Percentiles rank a stretch among this genome's conserved stretches.
These are phyloP conservation scores for Onygenales sp. DNA, from an alignment of 2,329 filamentous ascomycete genomes.

Conservation along the genomic window DNA sequence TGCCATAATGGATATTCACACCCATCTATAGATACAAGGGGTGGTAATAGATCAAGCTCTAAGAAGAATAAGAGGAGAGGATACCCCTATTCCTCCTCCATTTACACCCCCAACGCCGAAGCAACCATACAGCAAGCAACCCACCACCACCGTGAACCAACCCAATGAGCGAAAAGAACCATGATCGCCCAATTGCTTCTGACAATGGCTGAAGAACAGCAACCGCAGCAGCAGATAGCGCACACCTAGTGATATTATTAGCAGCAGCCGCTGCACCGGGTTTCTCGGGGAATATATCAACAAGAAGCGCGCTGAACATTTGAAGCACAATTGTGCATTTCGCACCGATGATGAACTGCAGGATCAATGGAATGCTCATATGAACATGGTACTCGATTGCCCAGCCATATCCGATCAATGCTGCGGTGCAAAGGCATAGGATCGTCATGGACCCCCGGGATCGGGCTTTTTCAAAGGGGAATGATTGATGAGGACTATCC, in stretches of 20 bases:
- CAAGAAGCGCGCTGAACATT: slow-evolving; percentile 13
- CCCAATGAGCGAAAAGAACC: slow-evolving; percentile 31
- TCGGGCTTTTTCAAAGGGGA: slow-evolving; percentile 21
- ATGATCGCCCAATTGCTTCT: slow-evolving; percentile 30
- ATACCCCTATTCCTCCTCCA: background rate
- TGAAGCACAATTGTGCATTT: slow-evolving; percentile 9
- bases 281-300: slow-evolving; percentile 13
- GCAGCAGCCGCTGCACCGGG: slow-evolving; percentile 12
- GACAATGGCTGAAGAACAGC: slow-evolving; percentile 15
- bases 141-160: background rate
- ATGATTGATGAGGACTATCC: slow-evolving; percentile 1
- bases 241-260: slow-evolving; percentile 12
- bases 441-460: slow-evolving; percentile 7
- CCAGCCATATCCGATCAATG: slow-evolving; percentile 1
- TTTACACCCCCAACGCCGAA: background rate
- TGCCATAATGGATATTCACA: no score
- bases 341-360: slow-evolving; percentile 2
- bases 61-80: background rate
- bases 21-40: no score
- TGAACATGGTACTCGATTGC: background rate
- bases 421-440: background rate
- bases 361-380: background rate
- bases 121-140: background rate
- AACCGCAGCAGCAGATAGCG: slow-evolving; percentile 10
- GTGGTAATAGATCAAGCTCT: no score